Percentiles rank a stretch among this genome's conserved stretches.
Conservation (phyloP, 345 rosid genomes). For the Alliaria petiolata region DNA sequence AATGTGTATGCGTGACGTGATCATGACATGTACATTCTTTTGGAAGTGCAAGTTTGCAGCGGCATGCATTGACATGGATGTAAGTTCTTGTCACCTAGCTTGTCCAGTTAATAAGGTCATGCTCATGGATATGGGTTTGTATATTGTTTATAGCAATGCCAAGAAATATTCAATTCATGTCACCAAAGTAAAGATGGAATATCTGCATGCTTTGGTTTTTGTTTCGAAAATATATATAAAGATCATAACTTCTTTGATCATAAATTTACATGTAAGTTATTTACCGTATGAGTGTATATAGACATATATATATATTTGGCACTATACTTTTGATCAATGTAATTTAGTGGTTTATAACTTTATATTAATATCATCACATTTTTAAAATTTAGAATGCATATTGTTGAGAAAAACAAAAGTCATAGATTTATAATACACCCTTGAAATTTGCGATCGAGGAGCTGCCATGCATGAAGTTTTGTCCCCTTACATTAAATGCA, state of each 20-base stretch:
- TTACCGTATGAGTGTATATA: too few relatives aligned
- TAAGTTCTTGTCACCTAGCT: conserved; percentile 9
- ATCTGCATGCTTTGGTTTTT: background rate
- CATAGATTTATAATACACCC: too few relatives aligned
- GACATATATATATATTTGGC: too few relatives aligned
- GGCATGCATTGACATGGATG: conserved; percentile 22
- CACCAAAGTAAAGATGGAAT: too few relatives aligned
- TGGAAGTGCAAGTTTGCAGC: conserved; percentile 15
- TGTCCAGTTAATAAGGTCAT: background rate
- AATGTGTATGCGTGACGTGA: conserved; percentile 28
- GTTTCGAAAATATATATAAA: too few relatives aligned
- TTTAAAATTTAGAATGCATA: too few relatives aligned
- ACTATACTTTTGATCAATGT: too few relatives aligned
- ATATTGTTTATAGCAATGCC: background rate
- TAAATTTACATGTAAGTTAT: too few relatives aligned
- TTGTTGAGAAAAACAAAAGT: too few relatives aligned
- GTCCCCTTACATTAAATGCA: background rate
- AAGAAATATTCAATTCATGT: background rate
- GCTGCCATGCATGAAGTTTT: background rate
- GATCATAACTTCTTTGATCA: background rate
- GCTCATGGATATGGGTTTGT: background rate
- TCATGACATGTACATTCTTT: conserved; percentile 23
- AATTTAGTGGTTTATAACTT: background rate
- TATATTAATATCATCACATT: background rate
- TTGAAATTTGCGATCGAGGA: background rate